A percentile compares a stretch with the other conserved stretches of the same genome.
These are phyloP conservation scores for Thelonectria blattea DNA, from an alignment of 2,329 filamentous ascomycete species.

Conservation along the genomic window DNA sequence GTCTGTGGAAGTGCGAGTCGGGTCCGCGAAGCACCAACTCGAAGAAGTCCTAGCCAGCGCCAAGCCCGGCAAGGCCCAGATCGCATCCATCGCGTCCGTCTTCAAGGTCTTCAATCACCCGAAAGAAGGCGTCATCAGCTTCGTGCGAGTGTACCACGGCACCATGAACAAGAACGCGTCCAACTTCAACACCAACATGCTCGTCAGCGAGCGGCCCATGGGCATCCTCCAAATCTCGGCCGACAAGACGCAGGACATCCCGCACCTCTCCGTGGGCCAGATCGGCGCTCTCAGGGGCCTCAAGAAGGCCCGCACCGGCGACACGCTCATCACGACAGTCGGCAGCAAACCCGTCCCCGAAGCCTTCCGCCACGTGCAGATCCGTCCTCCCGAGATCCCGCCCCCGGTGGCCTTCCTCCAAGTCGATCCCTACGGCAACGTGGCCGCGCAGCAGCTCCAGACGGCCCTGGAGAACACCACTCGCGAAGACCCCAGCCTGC, in stretches of 20 bases:
- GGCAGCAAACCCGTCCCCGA: conserved; percentile 67
- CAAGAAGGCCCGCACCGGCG: conserved; percentile 90
- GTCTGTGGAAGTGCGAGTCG: conserved; percentile 77
- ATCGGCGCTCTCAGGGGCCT: conserved; percentile 93
- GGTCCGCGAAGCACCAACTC: conserved; percentile 52
- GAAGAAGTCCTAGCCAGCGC: conserved; percentile 50
- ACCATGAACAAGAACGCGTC: conserved; percentile 73
- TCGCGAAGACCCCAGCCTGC: conserved; percentile 89
- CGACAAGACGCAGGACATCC: conserved; percentile 83
- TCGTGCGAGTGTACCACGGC: conserved; percentile 90
- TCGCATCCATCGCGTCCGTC: conserved; percentile 67
- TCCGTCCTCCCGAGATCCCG: conserved; percentile 87
- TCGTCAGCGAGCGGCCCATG: conserved; percentile 78
- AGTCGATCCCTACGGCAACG: conserved; percentile 78
- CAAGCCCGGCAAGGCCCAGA: conserved; percentile 42
- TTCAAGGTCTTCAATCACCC: conserved; percentile 96
- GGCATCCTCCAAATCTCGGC: conserved; percentile 90
- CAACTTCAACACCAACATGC: conserved; percentile 87
- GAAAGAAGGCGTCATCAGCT: conserved; percentile 85
- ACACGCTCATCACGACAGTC: conserved; percentile 82
- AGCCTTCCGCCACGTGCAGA: conserved; percentile 75
- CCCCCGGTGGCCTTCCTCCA: conserved; percentile 97
- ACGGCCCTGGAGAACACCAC: conserved; percentile 78
- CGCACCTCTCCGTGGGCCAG: conserved; percentile 80
- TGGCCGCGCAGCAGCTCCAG: conserved; percentile 81